These are phyloP conservation scores for Claviceps digitariae DNA, from an alignment of 2,329 filamentous ascomycete genomes.

Conservation along the genomic window DNA sequence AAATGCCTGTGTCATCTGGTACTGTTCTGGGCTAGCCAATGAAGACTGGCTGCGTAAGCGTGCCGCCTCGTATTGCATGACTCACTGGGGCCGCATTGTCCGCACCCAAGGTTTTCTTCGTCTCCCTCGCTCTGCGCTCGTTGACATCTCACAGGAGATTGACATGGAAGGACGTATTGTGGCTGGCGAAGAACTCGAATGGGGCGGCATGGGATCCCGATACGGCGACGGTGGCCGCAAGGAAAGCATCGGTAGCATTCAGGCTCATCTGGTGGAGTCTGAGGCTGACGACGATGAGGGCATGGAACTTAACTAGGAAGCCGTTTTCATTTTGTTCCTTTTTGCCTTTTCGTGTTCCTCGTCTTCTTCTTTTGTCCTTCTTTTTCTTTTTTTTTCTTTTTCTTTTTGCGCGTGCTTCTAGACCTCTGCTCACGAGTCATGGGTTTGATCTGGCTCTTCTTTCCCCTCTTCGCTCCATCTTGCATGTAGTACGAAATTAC, in stretches of 20 bases:
- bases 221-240: conserved; percentile 37
- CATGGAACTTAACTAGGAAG: conserved; percentile 39
- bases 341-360: neutral
- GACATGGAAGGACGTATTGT: conserved; percentile 87
- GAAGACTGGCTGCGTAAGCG: conserved; percentile 90
- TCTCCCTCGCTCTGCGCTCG: conserved; percentile 63
- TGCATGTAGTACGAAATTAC: neutral
- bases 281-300: conserved; percentile 48
- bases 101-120: conserved; percentile 76
- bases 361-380: neutral
- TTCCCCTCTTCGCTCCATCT: neutral
- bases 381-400: neutral
- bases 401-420: neutral
- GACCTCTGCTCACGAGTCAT: neutral
- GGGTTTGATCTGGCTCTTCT: neutral
- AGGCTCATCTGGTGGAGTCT: conserved; percentile 42
- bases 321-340: neutral
- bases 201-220: conserved; percentile 32
- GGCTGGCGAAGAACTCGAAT: conserved; percentile 68
- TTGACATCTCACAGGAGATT: conserved; percentile 87
- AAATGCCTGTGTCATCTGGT: conserved; percentile 92
- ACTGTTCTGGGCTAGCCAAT: conserved; percentile 75
- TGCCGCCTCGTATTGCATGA: conserved; percentile 77
- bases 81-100: conserved; percentile 89
- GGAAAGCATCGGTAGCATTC: conserved; percentile 45